Evolutionary conservation across 2,329 filamentous ascomycete species (phyloP).

Genomic region (Aspergillus terreus): DNA sequence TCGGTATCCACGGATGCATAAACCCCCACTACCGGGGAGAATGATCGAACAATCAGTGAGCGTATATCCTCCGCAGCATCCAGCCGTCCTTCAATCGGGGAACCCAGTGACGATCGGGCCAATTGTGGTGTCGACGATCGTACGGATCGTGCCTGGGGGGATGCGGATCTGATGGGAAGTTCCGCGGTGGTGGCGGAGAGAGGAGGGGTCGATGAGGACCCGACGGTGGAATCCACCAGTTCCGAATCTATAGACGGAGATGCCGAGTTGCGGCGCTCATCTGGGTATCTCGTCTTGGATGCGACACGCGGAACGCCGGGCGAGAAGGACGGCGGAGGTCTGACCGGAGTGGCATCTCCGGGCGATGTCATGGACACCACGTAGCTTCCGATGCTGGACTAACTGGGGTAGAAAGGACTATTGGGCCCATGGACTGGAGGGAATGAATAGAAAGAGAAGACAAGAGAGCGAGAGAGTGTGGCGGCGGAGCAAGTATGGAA

Average conservation of each 20-base stretch:
- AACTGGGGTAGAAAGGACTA: constrained; percentile 15
- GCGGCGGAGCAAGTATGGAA: not conserved
- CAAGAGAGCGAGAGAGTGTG: not conserved
- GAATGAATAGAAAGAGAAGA: not conserved
- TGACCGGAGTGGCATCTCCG: constrained; percentile 61
- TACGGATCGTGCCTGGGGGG: constrained; percentile 59
- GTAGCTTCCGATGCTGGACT: constrained; percentile 21
- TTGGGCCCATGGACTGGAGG: constrained; percentile 28
- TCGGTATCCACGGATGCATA: constrained; percentile 86
- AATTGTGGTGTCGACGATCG: constrained; percentile 53
- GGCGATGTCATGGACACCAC: constrained; percentile 63
- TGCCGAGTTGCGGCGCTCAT: constrained; percentile 48
- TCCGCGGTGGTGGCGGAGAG: constrained; percentile 62
- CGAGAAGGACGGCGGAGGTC: constrained; percentile 67
- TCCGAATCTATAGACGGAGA: constrained; percentile 39
- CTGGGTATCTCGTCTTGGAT: constrained; percentile 56
- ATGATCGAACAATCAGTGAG: constrained; percentile 72
- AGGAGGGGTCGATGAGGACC: constrained; percentile 53
- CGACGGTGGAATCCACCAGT: constrained; percentile 52
- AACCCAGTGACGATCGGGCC: constrained; percentile 43
- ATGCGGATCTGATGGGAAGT: constrained; percentile 64
- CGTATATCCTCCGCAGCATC: constrained; percentile 54
- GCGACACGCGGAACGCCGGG: constrained; percentile 59
- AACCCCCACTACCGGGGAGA: constrained; percentile 84
- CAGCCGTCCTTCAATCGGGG: constrained; percentile 51